These are phyloP conservation scores for Rhodofomes roseus DNA, from an alignment of 1,284 basidiomycete species.

Conservation along the genomic window DNA sequence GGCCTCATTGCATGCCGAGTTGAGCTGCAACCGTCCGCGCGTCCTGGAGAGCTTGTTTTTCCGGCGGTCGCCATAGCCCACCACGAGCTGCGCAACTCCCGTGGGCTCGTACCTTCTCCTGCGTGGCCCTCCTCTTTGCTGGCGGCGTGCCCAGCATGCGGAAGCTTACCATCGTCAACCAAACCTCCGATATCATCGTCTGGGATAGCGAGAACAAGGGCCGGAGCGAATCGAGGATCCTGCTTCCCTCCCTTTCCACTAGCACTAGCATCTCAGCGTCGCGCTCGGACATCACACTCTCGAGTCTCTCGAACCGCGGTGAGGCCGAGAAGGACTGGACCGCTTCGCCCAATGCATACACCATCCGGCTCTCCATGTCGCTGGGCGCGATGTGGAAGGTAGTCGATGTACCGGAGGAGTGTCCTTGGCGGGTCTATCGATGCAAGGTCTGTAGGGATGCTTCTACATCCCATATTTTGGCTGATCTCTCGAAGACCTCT, in stretches of 20 bases:
- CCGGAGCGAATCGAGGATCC: constrained; percentile 10
- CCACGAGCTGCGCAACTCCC: neutral
- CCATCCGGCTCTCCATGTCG: constrained; percentile 12
- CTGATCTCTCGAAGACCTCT: constrained; percentile 17
- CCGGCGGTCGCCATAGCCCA: neutral
- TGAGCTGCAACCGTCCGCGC: neutral
- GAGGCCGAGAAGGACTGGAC: constrained; percentile 12
- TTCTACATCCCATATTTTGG: neutral
- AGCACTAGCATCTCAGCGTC: constrained; percentile 21
- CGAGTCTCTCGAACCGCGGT: neutral
- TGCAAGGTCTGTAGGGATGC: constrained; percentile 38
- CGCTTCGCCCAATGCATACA: constrained; percentile 8
- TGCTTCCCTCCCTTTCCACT: constrained; percentile 24
- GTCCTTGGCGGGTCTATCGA: constrained; percentile 56
- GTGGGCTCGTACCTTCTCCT: neutral
- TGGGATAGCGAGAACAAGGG: constrained; percentile 1
- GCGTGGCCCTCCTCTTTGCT: neutral
- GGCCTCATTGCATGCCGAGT: neutral
- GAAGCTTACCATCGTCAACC: constrained; percentile 18
- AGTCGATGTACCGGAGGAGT: constrained; percentile 36
- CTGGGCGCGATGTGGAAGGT: constrained; percentile 37
- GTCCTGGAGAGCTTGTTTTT: too few relatives aligned
- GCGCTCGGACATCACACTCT: constrained; percentile 7
- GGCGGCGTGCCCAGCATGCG: constrained; percentile 11
- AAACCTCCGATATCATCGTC: constrained; percentile 13